Percentiles rank a stretch among this genome's conserved stretches.
Evolutionary conservation across 805 yeast genomes (phyloP).

Genomic region (Metschnikowia henanensis): DNA sequence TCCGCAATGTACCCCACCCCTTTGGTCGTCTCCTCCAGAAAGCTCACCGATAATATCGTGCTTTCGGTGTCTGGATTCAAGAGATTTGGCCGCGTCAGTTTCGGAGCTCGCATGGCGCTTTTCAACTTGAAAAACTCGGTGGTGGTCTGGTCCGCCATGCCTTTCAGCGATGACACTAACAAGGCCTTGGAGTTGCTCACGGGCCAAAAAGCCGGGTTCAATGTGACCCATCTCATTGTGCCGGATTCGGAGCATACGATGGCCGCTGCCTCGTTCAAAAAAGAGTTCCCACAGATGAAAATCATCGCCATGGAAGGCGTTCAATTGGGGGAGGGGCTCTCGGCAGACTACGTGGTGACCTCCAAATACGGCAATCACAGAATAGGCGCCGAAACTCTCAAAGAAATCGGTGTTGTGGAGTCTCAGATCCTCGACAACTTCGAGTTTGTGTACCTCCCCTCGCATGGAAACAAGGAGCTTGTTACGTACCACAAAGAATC

Average conservation of each 20-base stretch:
- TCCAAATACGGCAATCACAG: constrained; percentile 35
- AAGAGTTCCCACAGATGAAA: constrained; percentile 48
- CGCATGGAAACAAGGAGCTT: constrained; percentile 59
- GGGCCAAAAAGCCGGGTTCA: constrained; percentile 29
- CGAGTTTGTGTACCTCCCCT: constrained; percentile 57
- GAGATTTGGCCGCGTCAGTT: constrained; percentile 30
- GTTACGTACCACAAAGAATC: constrained; percentile 48
- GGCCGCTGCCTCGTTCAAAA: constrained; percentile 56
- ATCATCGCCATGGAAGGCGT: constrained; percentile 53
- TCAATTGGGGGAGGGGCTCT: constrained; percentile 25
- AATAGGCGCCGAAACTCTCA: constrained; percentile 23
- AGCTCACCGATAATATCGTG: constrained; percentile 34
- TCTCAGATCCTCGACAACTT: constrained; percentile 41
- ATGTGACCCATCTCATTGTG: constrained; percentile 51
- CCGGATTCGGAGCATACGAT: constrained; percentile 68
- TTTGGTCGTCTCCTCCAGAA: constrained; percentile 30
- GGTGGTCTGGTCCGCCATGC: constrained; percentile 57
- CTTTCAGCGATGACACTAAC: constrained; percentile 48
- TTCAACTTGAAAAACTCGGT: constrained; percentile 28
- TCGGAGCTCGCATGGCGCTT: constrained; percentile 45
- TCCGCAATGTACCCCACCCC: constrained; percentile 31
- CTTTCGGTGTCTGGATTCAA: constrained; percentile 36
- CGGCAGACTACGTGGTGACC: constrained; percentile 44
- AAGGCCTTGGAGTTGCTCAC: constrained; percentile 36
- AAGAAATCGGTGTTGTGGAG: constrained; percentile 36